Conservation (phyloP, 495 filamentous ascomycete genomes). For the Aspergillus avenaceus region DNA sequence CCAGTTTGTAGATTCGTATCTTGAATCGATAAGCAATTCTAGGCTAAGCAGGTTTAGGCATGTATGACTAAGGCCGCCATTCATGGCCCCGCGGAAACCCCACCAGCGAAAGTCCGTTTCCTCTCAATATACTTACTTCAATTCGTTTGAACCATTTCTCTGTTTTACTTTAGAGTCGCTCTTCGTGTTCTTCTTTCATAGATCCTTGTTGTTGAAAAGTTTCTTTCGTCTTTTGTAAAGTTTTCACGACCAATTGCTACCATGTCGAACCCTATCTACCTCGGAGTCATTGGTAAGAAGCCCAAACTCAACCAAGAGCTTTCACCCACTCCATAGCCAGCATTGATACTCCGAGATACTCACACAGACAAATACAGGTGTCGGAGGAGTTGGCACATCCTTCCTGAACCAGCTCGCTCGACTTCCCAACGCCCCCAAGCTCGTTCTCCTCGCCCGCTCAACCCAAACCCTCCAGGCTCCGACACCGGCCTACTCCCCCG, state of each 20-base stretch:
- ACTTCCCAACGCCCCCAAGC: constrained; percentile 58
- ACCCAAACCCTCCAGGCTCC: constrained; percentile 67
- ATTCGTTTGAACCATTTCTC: no score
- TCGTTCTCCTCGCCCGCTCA: constrained; percentile 78
- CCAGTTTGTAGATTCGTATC: no score
- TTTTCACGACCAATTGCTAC: neutral
- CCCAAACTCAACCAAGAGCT: neutral
- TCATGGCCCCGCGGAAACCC: neutral
- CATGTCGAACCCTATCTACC: constrained; percentile 44
- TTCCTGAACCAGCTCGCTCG: constrained; percentile 80
- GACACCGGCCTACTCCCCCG: constrained; percentile 36
- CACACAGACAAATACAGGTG: constrained; percentile 50
- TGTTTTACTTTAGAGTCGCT: neutral
- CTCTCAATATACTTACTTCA: neutral
- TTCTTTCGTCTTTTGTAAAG: neutral
- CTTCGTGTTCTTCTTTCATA: neutral
- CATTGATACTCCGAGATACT: neutral
- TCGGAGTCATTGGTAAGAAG: constrained; percentile 42
- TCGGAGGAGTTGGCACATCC: constrained; percentile 85
- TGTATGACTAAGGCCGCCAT: neutral
- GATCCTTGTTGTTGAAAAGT: neutral
- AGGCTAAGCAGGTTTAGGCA: neutral
- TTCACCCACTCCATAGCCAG: neutral
- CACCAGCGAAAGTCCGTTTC: neutral
- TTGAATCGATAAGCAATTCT: neutral